Evolutionary conservation across 768 basidiomycete genomes (phyloP).

Genomic region (Cyclocybe aegerita): DNA sequence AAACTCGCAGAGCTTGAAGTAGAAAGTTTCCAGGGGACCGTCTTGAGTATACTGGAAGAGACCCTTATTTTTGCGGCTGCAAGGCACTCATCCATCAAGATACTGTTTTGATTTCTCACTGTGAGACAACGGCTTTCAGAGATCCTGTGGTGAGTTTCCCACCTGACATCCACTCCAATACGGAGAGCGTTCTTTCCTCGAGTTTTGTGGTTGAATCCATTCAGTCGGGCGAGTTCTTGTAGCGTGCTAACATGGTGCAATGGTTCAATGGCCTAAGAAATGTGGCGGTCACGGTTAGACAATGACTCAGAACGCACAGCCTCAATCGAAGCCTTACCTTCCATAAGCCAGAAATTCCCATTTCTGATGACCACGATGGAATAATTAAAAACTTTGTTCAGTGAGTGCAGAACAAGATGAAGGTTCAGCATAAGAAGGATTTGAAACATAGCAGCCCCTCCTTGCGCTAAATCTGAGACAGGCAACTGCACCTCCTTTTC

Average conservation of each 20-base stretch:
- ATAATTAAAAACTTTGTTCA: no score
- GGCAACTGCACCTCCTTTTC: no score
- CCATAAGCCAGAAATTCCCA: no score
- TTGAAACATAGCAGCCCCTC: no score
- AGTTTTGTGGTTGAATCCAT: neutral
- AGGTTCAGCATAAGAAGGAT: no score
- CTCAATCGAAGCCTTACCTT: no score
- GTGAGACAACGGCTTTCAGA: neutral
- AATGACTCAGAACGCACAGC: no score
- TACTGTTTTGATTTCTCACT: neutral
- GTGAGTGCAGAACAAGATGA: no score
- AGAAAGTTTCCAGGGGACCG: conserved; percentile 2
- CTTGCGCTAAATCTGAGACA: no score
- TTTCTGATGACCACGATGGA: no score
- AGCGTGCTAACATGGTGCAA: neutral
- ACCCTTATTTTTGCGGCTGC: neutral
- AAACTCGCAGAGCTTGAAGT: conserved; percentile 5
- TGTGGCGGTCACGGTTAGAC: no score
- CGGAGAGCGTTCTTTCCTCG: neutral
- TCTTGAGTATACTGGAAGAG: neutral
- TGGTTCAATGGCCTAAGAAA: neutral
- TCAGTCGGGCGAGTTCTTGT: neutral
- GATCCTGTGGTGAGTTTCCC: neutral
- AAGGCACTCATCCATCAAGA: conserved; percentile 5
- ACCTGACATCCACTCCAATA: conserved; percentile 9